Percentiles rank a stretch among this genome's conserved stretches.
Evolutionary conservation across 2,329 filamentous ascomycete species (phyloP).

Genomic region (Pestalotiopsis sp.): DNA sequence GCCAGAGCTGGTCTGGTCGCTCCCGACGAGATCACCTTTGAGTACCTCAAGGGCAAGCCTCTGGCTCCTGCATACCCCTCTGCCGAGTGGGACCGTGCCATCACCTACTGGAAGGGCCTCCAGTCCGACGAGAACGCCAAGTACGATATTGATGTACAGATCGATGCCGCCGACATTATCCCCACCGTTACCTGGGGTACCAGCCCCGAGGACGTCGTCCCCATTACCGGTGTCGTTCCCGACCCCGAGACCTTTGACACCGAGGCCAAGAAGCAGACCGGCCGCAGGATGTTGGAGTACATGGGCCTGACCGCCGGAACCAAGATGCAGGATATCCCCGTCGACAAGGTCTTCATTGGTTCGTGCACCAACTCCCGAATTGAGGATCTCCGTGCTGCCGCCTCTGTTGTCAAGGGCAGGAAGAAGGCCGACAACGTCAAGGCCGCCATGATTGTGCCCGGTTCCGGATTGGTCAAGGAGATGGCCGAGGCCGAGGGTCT

Average conservation of each 20-base stretch:
- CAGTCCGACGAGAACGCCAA: constrained; percentile 85
- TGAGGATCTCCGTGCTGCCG: constrained; percentile 88
- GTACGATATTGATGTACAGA: constrained; percentile 86
- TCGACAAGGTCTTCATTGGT: constrained; percentile 98
- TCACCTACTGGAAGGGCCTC: constrained; percentile 83
- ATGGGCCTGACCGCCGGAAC: constrained; percentile 91
- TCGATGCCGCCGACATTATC: constrained; percentile 89
- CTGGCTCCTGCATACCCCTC: constrained; percentile 83
- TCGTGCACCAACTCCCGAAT: constrained; percentile 98
- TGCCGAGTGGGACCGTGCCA: constrained; percentile 85
- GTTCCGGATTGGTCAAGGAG: constrained; percentile 90
- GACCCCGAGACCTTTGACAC: constrained; percentile 84
- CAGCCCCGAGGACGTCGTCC: constrained; percentile 92
- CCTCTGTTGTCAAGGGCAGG: constrained; percentile 81
- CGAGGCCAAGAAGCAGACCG: constrained; percentile 77
- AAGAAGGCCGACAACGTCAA: constrained; percentile 87
- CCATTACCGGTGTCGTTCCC: constrained; percentile 88
- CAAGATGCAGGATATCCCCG: constrained; percentile 83
- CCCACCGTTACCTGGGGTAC: constrained; percentile 97
- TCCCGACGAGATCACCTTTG: constrained; percentile 89
- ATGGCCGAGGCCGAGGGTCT: constrained; percentile 90
- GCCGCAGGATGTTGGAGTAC: constrained; percentile 84
- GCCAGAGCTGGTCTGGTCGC: constrained; percentile 96
- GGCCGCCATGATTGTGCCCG: constrained; percentile 93
- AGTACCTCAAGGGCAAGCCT: constrained; percentile 90